phyloP scores from a whole-genome alignment of 2,329 filamentous ascomycete genomes.

The Cercospora brassicicola region DNA sequence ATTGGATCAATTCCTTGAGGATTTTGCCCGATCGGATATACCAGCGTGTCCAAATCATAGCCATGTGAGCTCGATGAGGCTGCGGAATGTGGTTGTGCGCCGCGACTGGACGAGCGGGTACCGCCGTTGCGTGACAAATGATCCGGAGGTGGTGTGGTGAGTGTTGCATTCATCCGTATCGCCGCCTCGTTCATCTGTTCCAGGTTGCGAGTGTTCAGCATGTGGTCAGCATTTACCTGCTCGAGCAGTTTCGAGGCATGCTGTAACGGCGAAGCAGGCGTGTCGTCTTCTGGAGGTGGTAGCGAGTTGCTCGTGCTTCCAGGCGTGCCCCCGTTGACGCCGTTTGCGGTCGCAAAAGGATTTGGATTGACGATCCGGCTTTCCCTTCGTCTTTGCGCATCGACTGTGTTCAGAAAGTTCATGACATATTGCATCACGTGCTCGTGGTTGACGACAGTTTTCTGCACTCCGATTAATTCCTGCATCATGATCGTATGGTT shows the following conservation, averaged over 20 bases:
- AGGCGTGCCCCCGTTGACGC: slow-evolving; percentile 18
- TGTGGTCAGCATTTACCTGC: slow-evolving; percentile 65
- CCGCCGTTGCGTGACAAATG: slow-evolving; percentile 39
- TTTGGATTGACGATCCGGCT: slow-evolving; percentile 51
- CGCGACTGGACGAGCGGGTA: slow-evolving; percentile 48
- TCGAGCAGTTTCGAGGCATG: slow-evolving; percentile 66
- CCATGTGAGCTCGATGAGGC: slow-evolving; percentile 54
- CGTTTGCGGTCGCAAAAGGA: slow-evolving; percentile 37
- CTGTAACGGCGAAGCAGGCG: slow-evolving; percentile 66
- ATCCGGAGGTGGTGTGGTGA: slow-evolving; percentile 60
- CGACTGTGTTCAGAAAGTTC: slow-evolving; percentile 65
- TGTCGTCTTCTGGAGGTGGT: slow-evolving; percentile 55
- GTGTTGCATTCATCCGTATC: slow-evolving; percentile 55
- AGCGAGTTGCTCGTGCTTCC: slow-evolving; percentile 17
- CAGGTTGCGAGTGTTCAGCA: slow-evolving; percentile 63
- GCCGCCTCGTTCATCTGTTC: slow-evolving; percentile 64
- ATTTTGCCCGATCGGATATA: slow-evolving; percentile 87
- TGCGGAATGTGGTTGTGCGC: slow-evolving; percentile 46
- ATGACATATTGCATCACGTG: slow-evolving; percentile 70
- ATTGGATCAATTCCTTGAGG: slow-evolving; percentile 86
- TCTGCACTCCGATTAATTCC: slow-evolving; percentile 64
- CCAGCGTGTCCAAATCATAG: slow-evolving; percentile 67
- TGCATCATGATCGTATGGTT: slow-evolving; percentile 65
- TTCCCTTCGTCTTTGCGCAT: slow-evolving; percentile 64
- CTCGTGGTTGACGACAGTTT: slow-evolving; percentile 71